Evolutionary conservation across 352 stramenopile genomes (phyloP).

Genomic region (Nothophytophthora sp.): DNA sequence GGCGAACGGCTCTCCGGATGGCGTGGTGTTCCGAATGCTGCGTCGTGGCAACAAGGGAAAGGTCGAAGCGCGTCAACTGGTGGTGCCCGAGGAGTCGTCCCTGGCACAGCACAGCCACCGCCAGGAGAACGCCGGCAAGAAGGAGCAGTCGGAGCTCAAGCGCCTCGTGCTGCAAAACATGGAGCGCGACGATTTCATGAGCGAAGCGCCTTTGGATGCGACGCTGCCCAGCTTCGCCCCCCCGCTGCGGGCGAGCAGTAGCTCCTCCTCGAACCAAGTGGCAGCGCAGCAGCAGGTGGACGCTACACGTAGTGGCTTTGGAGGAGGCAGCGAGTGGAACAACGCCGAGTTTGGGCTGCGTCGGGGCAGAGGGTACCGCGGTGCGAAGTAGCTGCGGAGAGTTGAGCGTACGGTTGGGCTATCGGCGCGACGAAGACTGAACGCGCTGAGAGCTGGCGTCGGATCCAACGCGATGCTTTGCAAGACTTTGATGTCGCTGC

Average conservation of each 20-base stretch:
- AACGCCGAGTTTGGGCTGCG: constrained; percentile 82
- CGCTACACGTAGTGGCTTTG: constrained; percentile 51
- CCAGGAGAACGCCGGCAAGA: constrained; percentile 85
- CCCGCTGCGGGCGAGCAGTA: constrained; percentile 21
- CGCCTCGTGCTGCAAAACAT: constrained; percentile 86
- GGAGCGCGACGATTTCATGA: constrained; percentile 80
- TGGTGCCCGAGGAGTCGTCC: constrained; percentile 93
- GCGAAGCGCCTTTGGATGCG: constrained; percentile 23
- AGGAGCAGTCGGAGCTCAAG: constrained; percentile 88
- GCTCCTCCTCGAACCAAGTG: constrained; percentile 22
- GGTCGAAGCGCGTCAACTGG: constrained; percentile 92
- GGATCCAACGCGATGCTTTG: no score
- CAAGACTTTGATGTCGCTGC: no score
- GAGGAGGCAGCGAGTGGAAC: constrained; percentile 77
- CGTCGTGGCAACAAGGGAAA: constrained; percentile 97
- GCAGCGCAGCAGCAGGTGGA: constrained; percentile 19
- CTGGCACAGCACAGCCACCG: constrained; percentile 91
- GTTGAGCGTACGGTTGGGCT: no score
- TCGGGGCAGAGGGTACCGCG: constrained; percentile 67
- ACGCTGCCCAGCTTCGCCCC: constrained; percentile 16
- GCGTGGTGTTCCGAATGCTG: constrained; percentile 93
- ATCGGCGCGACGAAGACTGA: no score
- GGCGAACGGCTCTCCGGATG: constrained; percentile 31
- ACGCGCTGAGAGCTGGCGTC: no score
- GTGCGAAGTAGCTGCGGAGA: constrained; percentile 53